Evolutionary conservation across 257 asterid species (phyloP), one percentile per base, ranked within the genome.

Genomic region (Datura wrightii): DNA sequence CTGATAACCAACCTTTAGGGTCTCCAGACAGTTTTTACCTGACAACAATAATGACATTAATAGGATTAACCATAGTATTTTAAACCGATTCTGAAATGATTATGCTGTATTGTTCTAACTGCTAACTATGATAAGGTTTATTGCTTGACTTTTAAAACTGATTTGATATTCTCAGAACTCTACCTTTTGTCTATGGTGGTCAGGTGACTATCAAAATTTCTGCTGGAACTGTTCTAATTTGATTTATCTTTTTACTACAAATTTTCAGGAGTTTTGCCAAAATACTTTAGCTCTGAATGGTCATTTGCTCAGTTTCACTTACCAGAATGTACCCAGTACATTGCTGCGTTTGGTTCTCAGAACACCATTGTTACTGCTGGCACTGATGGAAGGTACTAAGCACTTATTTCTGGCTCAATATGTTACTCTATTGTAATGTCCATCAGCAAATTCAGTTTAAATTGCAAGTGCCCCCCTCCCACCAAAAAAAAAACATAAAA

Each of bases 261-360:
- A 53, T 85, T 55, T 86, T 67, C 95, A 96, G 99, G 99, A 86
- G 90, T 93, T 79, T 85, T 96, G 87, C 99, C 97, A 24, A 96
- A 92, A 89, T 96, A 94, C 90, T 96, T 96, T 88, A 94, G 99
- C 91, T 96, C 99, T 42, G 99, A 94, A 85, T 94, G 99, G 99
- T 96, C 99, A 67, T 94, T 96, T 91, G 97, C 98, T 83, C 99
- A 92, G 92, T 92, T 93, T 60, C 99, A 89, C 90, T 89, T 94
- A 88, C 93, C 97, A 24, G 98, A 92, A 69, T 83, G 84, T 85
- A 90, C 96, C 83, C 94, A 86, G 66, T 93, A 92, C 88, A 92
- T 90, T 80, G 90, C 96, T 83, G 93, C 98, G 71, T 94, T 96
- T 88, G 93, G 93, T 86, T 86, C 97, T 89, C 97, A 92, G 84